Base-by-base conservation (phyloP, 2,329 filamentous ascomycete species). In the Nemania abortiva region DNA sequence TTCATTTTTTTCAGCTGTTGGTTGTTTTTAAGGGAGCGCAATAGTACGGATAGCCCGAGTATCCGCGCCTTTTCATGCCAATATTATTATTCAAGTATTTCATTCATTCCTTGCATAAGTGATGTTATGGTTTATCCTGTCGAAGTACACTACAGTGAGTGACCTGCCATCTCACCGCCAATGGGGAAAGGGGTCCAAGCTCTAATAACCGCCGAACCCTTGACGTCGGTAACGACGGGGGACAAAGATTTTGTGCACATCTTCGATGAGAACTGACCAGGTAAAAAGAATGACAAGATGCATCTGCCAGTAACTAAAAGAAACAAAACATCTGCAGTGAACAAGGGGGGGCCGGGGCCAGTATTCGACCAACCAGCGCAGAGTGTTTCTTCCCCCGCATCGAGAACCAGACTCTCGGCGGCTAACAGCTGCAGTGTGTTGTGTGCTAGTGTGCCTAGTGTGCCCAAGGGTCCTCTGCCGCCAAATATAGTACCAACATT, bases 201-300 rank as follows among this genome's bases (percentile, higher is more conserved):
- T 62, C 29, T 6, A 18, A 31, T 69, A 69, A 31, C 67, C 67
- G 67, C 67, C 63, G 34, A 47, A 62, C 66, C 57, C 66, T 58
- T 54, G 61, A 47, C 10, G 29, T n/a, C n/a, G n/a, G 9, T 34
- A 34, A 5, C 31, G 31, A 34, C n/a, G n/a, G 31, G 31, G 31
- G 31, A 34, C 31, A 34, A 34, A 34, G 31, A 5, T 34, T 34
- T 34, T 34, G 31, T 34, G 31, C 31, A 34, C 31, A 34, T 5
- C 9, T 34, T 34, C 39, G 20, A 27, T 52, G 49, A 6, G 49
- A 20, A 10, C 3, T n/a, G n/a, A n/a, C n/a, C n/a, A n/a, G n/a
- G n/a, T n/a, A n/a, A n/a, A n/a, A n/a, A n/a, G n/a, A n/a, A n/a
- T n/a, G 49, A 52, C 20, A 52, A 22, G 31, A 34, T 34, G 31